phyloP scores from a whole-genome alignment of 108 stramenopile species.

The Pseudonitzschia multistriata region DNA sequence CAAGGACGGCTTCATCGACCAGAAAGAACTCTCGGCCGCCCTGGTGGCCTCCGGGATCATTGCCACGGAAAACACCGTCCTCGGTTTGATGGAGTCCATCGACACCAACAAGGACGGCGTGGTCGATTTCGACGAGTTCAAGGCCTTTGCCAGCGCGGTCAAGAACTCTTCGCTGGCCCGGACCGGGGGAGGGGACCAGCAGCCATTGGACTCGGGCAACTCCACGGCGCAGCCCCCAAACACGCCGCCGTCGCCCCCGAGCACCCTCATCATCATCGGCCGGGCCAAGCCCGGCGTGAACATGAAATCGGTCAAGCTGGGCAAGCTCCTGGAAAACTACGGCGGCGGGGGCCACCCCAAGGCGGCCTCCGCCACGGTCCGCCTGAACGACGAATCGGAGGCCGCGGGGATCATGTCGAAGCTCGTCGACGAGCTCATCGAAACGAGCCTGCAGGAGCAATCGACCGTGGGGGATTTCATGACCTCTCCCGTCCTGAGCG shows the following conservation, averaged over 20 bases:
- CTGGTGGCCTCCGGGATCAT: conserved; percentile 56
- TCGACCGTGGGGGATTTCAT: conserved; percentile 81
- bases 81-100: conserved; percentile 46
- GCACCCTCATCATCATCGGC: conserved; percentile 85
- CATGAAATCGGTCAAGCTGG: conserved; percentile 76
- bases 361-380: conserved; percentile 84
- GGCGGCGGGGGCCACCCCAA: conserved; percentile 86
- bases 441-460: conserved; percentile 59
- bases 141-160: conserved; percentile 53
- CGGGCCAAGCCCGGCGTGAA: conserved; percentile 82
- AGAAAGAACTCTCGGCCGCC: conserved; percentile 58
- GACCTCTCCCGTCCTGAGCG: conserved; percentile 76
- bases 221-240: not conserved
- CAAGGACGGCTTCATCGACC: conserved; percentile 66
- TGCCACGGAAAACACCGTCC: conserved; percentile 45
- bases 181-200: conserved; percentile 6
- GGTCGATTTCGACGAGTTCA: conserved; percentile 81
- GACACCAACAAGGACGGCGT: conserved; percentile 74
- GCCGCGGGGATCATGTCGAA: conserved; percentile 61
- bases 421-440: conserved; percentile 73
- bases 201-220: not conserved
- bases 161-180: conserved; percentile 27
- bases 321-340: conserved; percentile 68
- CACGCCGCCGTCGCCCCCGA: conserved; percentile 35
- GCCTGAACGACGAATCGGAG: conserved; percentile 66